phyloP scores from a whole-genome alignment of 2,329 filamentous ascomycete species.

The Clathrospora elynae region DNA sequence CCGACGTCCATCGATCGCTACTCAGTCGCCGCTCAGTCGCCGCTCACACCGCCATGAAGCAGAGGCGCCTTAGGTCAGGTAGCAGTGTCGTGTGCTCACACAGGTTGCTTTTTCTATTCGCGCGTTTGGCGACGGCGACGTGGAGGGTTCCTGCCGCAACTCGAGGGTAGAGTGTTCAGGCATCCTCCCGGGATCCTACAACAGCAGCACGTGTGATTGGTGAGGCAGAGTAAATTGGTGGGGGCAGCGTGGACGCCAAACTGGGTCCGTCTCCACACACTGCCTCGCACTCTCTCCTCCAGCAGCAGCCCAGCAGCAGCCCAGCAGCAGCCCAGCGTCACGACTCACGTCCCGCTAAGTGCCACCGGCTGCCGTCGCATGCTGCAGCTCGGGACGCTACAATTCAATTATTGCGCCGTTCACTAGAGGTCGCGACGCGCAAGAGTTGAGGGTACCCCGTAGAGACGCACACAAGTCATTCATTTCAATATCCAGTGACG shows the following conservation, averaged over 20 bases:
- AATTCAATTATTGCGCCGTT: constrained; percentile 32
- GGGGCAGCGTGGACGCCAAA: constrained; percentile 32
- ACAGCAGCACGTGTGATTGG: constrained; percentile 21
- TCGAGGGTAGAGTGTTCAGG: constrained; percentile 15
- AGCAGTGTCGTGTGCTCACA: constrained; percentile 17
- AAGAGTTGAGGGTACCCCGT: constrained; percentile 24
- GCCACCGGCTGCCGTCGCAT: constrained; percentile 32
- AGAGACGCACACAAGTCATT: constrained; percentile 14
- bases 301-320: no score
- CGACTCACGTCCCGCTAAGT: constrained; percentile 27
- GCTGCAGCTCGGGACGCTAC: constrained; percentile 28
- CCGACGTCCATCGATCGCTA: constrained; percentile 1
- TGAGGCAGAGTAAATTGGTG: constrained; percentile 13
- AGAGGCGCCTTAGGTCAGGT: constrained; percentile 10
- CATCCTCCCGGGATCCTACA: constrained; percentile 15
- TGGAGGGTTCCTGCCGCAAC: constrained; percentile 14
- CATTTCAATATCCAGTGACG: constrained; percentile 14
- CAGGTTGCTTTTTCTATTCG: constrained; percentile 11
- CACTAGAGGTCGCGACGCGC: constrained; percentile 19
- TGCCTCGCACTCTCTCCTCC: constrained; percentile 19
- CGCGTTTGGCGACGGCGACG: constrained; percentile 19
- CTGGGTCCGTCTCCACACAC: constrained; percentile 11
- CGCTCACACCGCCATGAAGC: background rate
- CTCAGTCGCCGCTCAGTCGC: background rate
- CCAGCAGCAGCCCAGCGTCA: constrained; percentile 19